A percentile compares a stretch with the other conserved stretches of the same genome.
Evolutionary conservation across 148 eudicot genomes (phyloP).

Genomic region (Oxyria digyna): DNA sequence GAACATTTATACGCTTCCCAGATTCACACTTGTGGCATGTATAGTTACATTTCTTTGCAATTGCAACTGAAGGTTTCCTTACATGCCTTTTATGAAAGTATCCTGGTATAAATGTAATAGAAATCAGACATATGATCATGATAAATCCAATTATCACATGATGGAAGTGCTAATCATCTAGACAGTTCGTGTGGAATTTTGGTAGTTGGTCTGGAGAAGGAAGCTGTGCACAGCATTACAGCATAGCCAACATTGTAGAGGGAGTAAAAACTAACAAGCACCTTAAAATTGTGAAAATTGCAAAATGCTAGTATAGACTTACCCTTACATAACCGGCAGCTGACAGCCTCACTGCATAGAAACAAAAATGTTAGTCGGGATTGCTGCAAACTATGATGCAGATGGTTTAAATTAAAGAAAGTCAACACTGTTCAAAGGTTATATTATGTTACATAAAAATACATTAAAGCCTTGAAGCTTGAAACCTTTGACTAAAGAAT

Average conservation of each 20-base stretch:
- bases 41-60: constrained; percentile 27
- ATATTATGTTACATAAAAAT: not conserved
- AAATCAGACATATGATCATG: not conserved
- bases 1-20: not conserved
- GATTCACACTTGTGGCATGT: constrained; percentile 54
- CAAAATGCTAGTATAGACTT: constrained; percentile 10
- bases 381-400: not conserved
- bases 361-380: constrained; percentile 3
- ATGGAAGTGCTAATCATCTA: not conserved
- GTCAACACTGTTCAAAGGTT: not conserved
- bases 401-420: not conserved
- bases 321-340: constrained; percentile 76
- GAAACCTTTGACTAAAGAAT: not conserved
- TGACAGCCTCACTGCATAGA: constrained; percentile 77
- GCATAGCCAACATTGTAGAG: not conserved
- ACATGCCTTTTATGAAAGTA: constrained; percentile 79
- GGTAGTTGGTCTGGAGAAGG: not conserved
- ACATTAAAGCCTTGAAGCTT: not conserved
- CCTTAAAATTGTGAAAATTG: not conserved
- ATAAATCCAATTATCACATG: not conserved
- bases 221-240: not conserved
- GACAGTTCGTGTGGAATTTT: not conserved
- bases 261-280: not conserved
- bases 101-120: constrained; percentile 25
- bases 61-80: constrained; percentile 41